Base-by-base conservation (phyloP, 805 yeast genomes). In the Wickerhamiella qilinensis region DNA sequence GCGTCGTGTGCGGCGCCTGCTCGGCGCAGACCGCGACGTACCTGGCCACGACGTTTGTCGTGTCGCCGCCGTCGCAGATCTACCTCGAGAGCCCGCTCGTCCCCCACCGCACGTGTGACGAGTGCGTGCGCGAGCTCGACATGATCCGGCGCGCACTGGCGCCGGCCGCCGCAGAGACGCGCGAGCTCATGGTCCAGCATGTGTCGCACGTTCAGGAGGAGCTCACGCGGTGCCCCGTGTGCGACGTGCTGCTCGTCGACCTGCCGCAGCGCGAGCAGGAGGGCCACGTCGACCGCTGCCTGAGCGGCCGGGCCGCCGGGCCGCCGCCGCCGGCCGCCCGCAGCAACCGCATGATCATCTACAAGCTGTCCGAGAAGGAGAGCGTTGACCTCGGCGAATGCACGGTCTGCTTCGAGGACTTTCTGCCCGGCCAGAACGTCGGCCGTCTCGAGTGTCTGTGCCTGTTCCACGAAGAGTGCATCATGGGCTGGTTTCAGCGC, bases 381-480 rank as follows among this genome's bases (percentile, higher is more conserved):
- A 43, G 44, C 14, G 53, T 50, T 7, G 53, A 60, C 20, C 64
- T 63, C 15, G 72, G 73, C 36, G 97, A 91, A 56, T 91, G 99
- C 56, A 88, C 84, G 14, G 88, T 91, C 19, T 91, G 99, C 53
- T 72, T 88, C 44, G 98, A 91, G 54, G 93, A 82, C 16, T 73
- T 86, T 55, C 59, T 62, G 35, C 82, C 86, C 0, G 94, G 94
- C 2, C 91, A 85, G 39, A 78, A 77, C 51, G 88, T 91, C 15
- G 97, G 94, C 0, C 63, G 99, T 31, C 59, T 91, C 42, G 97
- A 88, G 56, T 91, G 99, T 55, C 65, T 91, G 12, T 91, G 99
- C 54, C 83, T 86, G 27, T 91, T 84, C 57, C 99, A 91, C 52
- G 85, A 85, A 54, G 64, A 70, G 45, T 91, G 98, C 58, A 91